Conservation (phyloP, 441 rosid species). For the Corymbia citriodora region DNA sequence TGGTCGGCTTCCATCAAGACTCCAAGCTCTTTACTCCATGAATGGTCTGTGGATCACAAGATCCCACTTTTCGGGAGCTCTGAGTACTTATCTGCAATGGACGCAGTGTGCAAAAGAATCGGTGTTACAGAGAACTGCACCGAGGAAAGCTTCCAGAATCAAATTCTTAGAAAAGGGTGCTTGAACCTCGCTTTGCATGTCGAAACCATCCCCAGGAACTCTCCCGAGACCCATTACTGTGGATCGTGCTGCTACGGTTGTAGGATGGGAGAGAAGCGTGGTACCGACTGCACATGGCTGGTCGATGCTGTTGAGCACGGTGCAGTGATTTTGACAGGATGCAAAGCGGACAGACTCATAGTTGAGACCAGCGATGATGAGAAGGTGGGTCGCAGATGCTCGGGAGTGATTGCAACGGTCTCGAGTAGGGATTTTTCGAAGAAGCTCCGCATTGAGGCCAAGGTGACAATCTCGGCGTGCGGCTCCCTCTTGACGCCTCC, state of each 20-base stretch:
- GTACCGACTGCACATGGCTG: constrained; percentile 80
- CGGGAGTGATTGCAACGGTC: constrained; percentile 50
- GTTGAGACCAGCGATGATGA: constrained; percentile 26
- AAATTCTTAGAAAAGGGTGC: constrained; percentile 73
- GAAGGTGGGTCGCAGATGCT: constrained; percentile 51
- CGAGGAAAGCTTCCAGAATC: constrained; percentile 71
- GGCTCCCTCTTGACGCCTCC: constrained; percentile 88
- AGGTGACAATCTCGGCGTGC: constrained; percentile 67
- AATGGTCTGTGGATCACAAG: constrained; percentile 18
- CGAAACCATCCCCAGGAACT: constrained; percentile 52
- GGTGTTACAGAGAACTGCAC: constrained; percentile 62
- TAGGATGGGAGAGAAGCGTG: constrained; percentile 68
- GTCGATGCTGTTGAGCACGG: constrained; percentile 71
- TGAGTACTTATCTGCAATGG: constrained; percentile 64
- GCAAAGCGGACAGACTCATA: constrained; percentile 70
- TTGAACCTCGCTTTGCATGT: constrained; percentile 50
- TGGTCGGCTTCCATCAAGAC: constrained; percentile 77
- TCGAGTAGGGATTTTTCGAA: constrained; percentile 26
- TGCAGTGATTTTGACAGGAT: constrained; percentile 71
- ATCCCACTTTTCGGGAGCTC: constrained; percentile 36
- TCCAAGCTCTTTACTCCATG: constrained; percentile 33
- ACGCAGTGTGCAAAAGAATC: constrained; percentile 57
- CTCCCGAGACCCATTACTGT: constrained; percentile 74
- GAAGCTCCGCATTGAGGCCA: constrained; percentile 62
- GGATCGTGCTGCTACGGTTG: constrained; percentile 90